Evolutionary conservation across 495 filamentous ascomycete species (phyloP).

Genomic region (Staphylotrichum tortipilum): DNA sequence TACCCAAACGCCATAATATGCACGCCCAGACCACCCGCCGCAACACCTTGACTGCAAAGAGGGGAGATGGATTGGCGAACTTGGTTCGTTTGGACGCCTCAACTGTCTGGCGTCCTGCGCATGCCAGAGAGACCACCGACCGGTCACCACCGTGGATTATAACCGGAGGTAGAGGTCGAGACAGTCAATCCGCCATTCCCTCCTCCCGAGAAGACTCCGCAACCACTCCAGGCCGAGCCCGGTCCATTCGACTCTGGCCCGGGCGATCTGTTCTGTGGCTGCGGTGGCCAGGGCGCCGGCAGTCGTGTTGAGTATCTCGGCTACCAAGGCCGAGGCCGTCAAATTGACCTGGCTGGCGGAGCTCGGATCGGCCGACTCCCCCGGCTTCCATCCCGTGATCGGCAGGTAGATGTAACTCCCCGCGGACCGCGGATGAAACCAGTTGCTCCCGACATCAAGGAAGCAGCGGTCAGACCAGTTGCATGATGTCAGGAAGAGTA

Average conservation of each 20-base stretch:
- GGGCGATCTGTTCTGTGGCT: constrained; percentile 54
- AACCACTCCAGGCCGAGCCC: constrained; percentile 79
- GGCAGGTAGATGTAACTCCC: constrained; percentile 16
- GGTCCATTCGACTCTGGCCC: constrained; percentile 57
- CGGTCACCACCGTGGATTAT: constrained; percentile 32
- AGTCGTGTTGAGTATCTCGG: constrained; percentile 61
- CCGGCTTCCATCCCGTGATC: constrained; percentile 14
- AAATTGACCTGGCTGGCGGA: constrained; percentile 28
- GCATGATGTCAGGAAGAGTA: constrained; percentile 82
- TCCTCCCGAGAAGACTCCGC: constrained; percentile 59
- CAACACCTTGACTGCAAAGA: no score
- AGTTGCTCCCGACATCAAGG: constrained; percentile 74
- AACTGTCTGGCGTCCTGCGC: no score
- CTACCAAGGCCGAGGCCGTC: constrained; percentile 32
- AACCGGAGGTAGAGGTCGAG: constrained; percentile 71
- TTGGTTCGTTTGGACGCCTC: no score
- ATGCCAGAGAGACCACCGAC: no score
- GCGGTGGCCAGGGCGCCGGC: constrained; percentile 57
- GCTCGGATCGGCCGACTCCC: constrained; percentile 21
- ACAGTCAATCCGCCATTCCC: constrained; percentile 78
- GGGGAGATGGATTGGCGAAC: no score
- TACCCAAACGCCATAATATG: neutral
- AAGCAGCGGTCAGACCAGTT: constrained; percentile 88
- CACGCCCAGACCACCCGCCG: neutral
- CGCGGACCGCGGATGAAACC: constrained; percentile 60